phyloP scores from a whole-genome alignment of 495 filamentous ascomycete species.

The Neurospora cerealis region DNA sequence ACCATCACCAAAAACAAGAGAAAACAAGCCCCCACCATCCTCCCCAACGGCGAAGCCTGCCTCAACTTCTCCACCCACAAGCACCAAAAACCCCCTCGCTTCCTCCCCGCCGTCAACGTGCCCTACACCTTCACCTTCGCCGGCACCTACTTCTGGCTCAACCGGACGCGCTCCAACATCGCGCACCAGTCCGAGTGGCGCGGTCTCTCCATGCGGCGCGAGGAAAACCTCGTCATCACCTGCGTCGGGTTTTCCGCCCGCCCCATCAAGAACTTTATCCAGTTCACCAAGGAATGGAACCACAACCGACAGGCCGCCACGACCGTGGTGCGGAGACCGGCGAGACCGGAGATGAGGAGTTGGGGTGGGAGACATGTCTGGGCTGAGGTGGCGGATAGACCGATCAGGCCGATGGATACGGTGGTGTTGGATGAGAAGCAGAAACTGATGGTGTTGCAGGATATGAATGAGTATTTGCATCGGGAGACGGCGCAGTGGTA shows the following conservation, averaged over 20 bases:
- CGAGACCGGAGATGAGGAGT: conserved; percentile 14
- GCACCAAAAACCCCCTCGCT: conserved; percentile 25
- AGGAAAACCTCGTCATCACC: conserved; percentile 31
- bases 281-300: conserved; percentile 44
- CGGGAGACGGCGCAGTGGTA: conserved; percentile 67
- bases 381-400: conserved; percentile 56
- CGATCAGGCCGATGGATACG: conserved; percentile 68
- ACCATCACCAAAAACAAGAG: conserved; percentile 42
- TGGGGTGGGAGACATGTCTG: conserved; percentile 41
- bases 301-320: conserved; percentile 40
- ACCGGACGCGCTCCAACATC: conserved; percentile 16
- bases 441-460: conserved; percentile 61
- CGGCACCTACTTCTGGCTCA: conserved; percentile 27
- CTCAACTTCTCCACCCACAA: conserved; percentile 38
- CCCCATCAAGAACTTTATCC: conserved; percentile 53
- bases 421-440: conserved; percentile 69
- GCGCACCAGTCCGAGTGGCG: background rate
- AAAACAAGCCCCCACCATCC: conserved; percentile 28
- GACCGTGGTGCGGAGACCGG: conserved; percentile 2
- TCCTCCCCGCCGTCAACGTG: conserved; percentile 28
- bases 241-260: conserved; percentile 36
- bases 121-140: conserved; percentile 32
- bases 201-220: background rate
- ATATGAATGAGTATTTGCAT: conserved; percentile 85
- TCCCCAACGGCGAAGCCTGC: conserved; percentile 22